Conservation (phyloP, 257 asterid species). For the Nicotiana tabacum region DNA sequence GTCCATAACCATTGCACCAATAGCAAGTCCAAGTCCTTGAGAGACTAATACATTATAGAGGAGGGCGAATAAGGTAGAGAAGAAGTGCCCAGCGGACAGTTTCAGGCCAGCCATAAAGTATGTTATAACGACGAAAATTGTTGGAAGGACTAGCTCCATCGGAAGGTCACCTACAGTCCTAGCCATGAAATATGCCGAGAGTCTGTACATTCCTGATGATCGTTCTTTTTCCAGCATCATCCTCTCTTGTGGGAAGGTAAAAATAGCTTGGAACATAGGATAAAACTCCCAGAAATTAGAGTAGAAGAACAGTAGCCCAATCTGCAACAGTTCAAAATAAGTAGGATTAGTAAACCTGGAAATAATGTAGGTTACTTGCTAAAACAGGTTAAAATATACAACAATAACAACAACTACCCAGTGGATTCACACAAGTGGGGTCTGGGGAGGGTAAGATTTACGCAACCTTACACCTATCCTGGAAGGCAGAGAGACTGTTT, state of each 20-base stretch:
- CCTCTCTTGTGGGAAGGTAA: slow-evolving; percentile 71
- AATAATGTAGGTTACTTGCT: no score
- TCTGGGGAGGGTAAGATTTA: no score
- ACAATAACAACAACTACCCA: no score
- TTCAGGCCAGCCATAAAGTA: slow-evolving; percentile 83
- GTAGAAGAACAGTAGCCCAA: slow-evolving; percentile 58
- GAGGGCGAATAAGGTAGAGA: slow-evolving; percentile 35
- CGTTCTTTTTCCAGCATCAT: slow-evolving; percentile 64
- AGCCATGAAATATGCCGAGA: slow-evolving; percentile 79
- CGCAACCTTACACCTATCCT: no score
- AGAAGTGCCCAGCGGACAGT: slow-evolving; percentile 30
- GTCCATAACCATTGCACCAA: slow-evolving; percentile 69
- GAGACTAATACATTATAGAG: slow-evolving; percentile 45
- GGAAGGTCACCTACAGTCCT: slow-evolving; percentile 69
- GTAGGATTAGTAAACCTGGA: not conserved
- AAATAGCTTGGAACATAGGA: slow-evolving; percentile 69
- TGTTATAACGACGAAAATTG: slow-evolving; percentile 40
- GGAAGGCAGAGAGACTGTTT: no score
- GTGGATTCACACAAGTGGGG: no score
- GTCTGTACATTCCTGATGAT: slow-evolving; percentile 78
- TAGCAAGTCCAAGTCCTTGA: slow-evolving; percentile 77
- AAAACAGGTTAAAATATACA: no score
- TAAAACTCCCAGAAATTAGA: slow-evolving; percentile 76
- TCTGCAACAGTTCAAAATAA: slow-evolving; percentile 27
- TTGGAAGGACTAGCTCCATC: slow-evolving; percentile 76